A percentile compares a stretch with the other conserved stretches of the same genome.
phyloP scores from a whole-genome alignment of 2,329 filamentous ascomycete species.

The Trichoderma atroviride region DNA sequence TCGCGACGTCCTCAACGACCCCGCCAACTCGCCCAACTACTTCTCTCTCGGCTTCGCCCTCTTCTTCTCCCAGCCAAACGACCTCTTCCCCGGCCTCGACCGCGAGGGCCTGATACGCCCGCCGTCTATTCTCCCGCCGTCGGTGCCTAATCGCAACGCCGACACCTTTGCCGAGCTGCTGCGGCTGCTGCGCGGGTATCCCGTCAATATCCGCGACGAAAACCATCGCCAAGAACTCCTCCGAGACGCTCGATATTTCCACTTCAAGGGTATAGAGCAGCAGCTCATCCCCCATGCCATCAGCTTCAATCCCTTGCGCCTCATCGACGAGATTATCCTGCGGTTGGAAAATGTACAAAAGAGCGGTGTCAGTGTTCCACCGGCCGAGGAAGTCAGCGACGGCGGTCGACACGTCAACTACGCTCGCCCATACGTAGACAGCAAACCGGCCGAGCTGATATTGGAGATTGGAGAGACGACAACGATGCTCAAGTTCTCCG shows the following conservation, averaged over 20 bases:
- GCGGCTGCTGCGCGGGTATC: conserved; percentile 81
- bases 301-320: conserved; percentile 70
- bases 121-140: conserved; percentile 81
- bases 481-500: conserved; percentile 57
- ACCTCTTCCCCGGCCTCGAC: conserved; percentile 84
- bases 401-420: conserved; percentile 68
- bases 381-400: conserved; percentile 45
- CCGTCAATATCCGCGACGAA: conserved; percentile 73
- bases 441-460: conserved; percentile 71
- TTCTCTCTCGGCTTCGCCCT: conserved; percentile 88
- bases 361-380: conserved; percentile 71
- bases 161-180: conserved; percentile 82
- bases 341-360: conserved; percentile 86
- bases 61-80: conserved; percentile 78
- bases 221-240: conserved; percentile 76
- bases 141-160: conserved; percentile 78
- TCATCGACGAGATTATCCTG: conserved; percentile 74
- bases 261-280: conserved; percentile 90
- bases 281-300: conserved; percentile 77
- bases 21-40: conserved; percentile 93
- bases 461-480: conserved; percentile 75
- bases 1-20: conserved; percentile 79
- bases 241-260: conserved; percentile 87
- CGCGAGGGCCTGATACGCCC: conserved; percentile 79
- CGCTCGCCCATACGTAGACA: conserved; percentile 82